A percentile compares a stretch with the other conserved stretches of the same genome.
Evolutionary conservation across 441 rosid species (phyloP).

Genomic region (Aleurites moluccanus): DNA sequence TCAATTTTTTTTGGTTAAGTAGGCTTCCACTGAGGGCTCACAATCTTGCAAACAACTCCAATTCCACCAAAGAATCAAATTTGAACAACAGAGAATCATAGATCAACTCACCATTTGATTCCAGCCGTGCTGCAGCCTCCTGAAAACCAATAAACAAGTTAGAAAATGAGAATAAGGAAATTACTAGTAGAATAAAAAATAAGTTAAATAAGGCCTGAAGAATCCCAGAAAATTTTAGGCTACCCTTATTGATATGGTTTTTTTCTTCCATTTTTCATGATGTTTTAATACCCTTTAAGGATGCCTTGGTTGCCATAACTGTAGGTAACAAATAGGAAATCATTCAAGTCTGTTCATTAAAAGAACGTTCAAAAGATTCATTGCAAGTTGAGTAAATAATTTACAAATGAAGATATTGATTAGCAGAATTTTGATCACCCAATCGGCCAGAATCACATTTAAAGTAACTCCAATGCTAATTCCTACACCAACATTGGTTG

Average conservation of each 20-base stretch:
- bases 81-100: neutral
- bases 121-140: slow-evolving; percentile 44
- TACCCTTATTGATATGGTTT: slow-evolving; percentile 45
- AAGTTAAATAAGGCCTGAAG: neutral
- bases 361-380: neutral
- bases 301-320: slow-evolving; percentile 47
- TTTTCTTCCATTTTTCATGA: slow-evolving; percentile 41
- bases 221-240: neutral
- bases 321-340: neutral
- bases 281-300: slow-evolving; percentile 50
- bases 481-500: slow-evolving; percentile 60
- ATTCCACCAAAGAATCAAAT: too few species aligned
- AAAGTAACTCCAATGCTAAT: slow-evolving; percentile 57
- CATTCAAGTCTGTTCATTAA: too few species aligned
- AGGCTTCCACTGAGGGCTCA: too few species aligned
- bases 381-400: too few species aligned
- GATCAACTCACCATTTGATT: slow-evolving; percentile 30
- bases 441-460: slow-evolving; percentile 57
- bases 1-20: too few species aligned
- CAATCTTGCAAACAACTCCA: too few species aligned
- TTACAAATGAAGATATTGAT: slow-evolving; percentile 51
- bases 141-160: slow-evolving; percentile 21
- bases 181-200: neutral
- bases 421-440: slow-evolving; percentile 59
- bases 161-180: neutral